These are phyloP conservation scores for Fusarium dimerum DNA, from an alignment of 2,329 filamentous ascomycete genomes.

Conservation along the genomic window DNA sequence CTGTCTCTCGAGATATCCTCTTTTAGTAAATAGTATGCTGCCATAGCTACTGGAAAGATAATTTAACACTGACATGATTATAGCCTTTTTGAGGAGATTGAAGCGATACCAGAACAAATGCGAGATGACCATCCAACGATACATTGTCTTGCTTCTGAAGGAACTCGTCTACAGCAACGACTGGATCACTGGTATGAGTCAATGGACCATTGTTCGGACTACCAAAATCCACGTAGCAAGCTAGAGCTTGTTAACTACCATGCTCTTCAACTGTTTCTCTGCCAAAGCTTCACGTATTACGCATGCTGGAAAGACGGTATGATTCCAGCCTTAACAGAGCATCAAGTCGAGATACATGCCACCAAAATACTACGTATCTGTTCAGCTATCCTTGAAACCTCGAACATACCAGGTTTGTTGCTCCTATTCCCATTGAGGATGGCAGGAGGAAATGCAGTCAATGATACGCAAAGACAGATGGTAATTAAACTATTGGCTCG, in stretches of 20 bases:
- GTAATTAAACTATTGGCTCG: slow-evolving; percentile 5
- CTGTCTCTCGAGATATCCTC: slow-evolving; percentile 17
- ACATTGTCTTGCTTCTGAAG: slow-evolving; percentile 5
- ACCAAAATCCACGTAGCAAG: neutral
- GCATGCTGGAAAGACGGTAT: slow-evolving; percentile 13
- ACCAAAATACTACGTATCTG: neutral
- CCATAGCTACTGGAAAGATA: rapidly evolving
- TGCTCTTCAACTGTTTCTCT: slow-evolving; percentile 22
- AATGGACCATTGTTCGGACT: rapidly evolving
- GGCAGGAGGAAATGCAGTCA: slow-evolving; percentile 13
- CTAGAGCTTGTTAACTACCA: slow-evolving; percentile 17
- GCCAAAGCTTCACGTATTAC: slow-evolving; percentile 26
- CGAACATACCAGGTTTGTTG: slow-evolving; percentile 18
- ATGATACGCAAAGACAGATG: neutral
- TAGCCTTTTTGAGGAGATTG: slow-evolving; percentile 23
- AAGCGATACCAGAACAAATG: slow-evolving; percentile 3
- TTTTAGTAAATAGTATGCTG: slow-evolving; percentile 21
- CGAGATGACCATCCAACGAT: slow-evolving; percentile 3
- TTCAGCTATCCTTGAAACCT: slow-evolving; percentile 3
- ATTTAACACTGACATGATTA: neutral
- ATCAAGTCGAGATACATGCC: slow-evolving; percentile 3
- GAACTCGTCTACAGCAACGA: slow-evolving; percentile 6
- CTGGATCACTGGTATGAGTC: neutral
- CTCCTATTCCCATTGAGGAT: slow-evolving; percentile 27
- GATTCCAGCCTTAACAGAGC: slow-evolving; percentile 6